Evolutionary conservation across 2,329 filamentous ascomycete genomes (phyloP).

Genomic region (Cladosporium sp.): DNA sequence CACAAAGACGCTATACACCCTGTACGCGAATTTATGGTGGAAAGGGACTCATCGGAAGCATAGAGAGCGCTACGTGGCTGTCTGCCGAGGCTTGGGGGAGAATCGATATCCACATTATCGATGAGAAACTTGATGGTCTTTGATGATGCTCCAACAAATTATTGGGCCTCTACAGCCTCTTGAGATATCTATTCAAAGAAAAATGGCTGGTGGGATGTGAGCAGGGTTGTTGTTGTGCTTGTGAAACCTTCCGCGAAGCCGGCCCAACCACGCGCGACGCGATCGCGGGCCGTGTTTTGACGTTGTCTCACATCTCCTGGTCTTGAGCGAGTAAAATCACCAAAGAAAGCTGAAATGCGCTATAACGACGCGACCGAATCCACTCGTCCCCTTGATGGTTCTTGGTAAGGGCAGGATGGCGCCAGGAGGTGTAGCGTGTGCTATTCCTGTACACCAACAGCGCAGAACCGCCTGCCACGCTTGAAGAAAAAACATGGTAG

Average conservation of each 20-base stretch:
- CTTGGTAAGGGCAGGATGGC: neutral
- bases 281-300: conserved; percentile 9
- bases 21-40: too few relatives aligned
- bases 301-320: conserved; percentile 15
- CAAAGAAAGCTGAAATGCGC: neutral
- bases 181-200: neutral
- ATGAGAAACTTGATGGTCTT: neutral
- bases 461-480: neutral
- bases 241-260: neutral
- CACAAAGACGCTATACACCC: too few relatives aligned
- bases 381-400: neutral
- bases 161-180: neutral
- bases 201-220: conserved; percentile 3
- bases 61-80: neutral
- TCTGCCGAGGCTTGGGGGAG: neutral
- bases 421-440: neutral
- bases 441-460: neutral
- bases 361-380: neutral
- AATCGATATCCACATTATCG: neutral
- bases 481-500: neutral
- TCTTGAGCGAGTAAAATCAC: neutral
- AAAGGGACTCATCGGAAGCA: too few relatives aligned
- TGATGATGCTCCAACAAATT: neutral
- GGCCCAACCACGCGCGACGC: conserved; percentile 6
- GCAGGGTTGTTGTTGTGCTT: conserved; percentile 2